Conservation (phyloP, 2,329 filamentous ascomycete genomes). For the Lojkania enalia region DNA sequence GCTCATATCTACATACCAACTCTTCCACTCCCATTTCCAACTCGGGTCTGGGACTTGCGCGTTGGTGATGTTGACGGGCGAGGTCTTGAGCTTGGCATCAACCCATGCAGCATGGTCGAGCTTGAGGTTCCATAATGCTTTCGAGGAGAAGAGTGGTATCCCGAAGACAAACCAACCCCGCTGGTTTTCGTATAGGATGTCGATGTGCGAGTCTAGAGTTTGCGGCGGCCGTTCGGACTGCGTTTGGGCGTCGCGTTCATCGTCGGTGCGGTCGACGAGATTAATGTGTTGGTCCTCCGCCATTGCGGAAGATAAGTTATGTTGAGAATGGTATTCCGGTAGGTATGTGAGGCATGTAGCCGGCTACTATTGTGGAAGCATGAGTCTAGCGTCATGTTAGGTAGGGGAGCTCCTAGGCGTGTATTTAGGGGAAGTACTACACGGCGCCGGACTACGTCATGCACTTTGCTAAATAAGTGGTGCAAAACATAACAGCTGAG, state of each 20-base stretch:
- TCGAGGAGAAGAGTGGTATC: conserved; percentile 82
- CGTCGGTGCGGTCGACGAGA: conserved; percentile 62
- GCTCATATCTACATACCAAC: conserved; percentile 77
- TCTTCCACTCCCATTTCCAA: conserved; percentile 85
- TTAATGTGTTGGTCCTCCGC: conserved; percentile 65
- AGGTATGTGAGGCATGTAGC: conserved; percentile 17
- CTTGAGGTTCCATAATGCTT: conserved; percentile 71
- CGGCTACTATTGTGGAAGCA: conserved; percentile 35
- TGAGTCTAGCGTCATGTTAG: conserved; percentile 24
- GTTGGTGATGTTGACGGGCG: conserved; percentile 73
- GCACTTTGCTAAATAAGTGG: conserved; percentile 3
- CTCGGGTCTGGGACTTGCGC: conserved; percentile 92
- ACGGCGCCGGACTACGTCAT: not conserved
- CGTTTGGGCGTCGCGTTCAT: conserved; percentile 36
- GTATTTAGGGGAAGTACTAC: not conserved
- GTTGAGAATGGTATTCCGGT: not conserved
- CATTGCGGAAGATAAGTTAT: conserved; percentile 18
- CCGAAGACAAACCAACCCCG: conserved; percentile 88
- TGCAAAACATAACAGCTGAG: too few relatives aligned
- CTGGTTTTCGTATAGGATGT: conserved; percentile 95
- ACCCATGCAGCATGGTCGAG: conserved; percentile 89
- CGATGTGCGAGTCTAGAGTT: conserved; percentile 54
- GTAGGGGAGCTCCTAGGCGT: conserved; percentile 15
- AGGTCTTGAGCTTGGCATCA: conserved; percentile 60
- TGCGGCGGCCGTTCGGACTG: conserved; percentile 21